These are phyloP conservation scores for Xylaria palmicola DNA, from an alignment of 495 filamentous ascomycete species.

Conservation along the genomic window DNA sequence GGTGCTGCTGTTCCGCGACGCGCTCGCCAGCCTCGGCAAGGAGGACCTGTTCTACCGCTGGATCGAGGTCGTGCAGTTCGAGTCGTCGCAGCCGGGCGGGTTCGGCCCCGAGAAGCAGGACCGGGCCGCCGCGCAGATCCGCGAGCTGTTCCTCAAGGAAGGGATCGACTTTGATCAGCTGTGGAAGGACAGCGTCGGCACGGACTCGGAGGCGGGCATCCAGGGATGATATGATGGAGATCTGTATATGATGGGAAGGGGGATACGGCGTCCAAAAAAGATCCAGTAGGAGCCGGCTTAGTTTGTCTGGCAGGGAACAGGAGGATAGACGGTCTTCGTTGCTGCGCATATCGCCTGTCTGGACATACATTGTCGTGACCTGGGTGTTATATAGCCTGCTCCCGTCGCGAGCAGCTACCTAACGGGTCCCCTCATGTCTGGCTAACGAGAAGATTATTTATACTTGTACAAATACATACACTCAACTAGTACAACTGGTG, in stretches of 20 bases:
- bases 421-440: too few species aligned
- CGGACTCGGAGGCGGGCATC: constrained; percentile 40
- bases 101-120: constrained; percentile 69
- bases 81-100: constrained; percentile 69
- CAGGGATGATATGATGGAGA: background rate
- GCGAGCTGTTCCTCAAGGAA: constrained; percentile 64
- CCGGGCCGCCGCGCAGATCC: constrained; percentile 61
- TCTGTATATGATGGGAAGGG: background rate
- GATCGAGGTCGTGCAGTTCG: constrained; percentile 83
- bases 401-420: too few species aligned
- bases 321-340: too few species aligned
- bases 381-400: too few species aligned
- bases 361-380: too few species aligned
- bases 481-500: too few species aligned
- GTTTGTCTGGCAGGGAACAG: background rate
- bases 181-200: constrained; percentile 67
- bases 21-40: constrained; percentile 68
- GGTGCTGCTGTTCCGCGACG: constrained; percentile 69
- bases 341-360: too few species aligned
- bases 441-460: too few species aligned
- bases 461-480: too few species aligned
- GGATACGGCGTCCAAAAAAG: background rate
- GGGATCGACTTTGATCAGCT: constrained; percentile 76
- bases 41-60: constrained; percentile 82
- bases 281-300: background rate